Base-by-base conservation (phyloP, 352 stramenopile species). In the Aphanomyces invadans region DNA sequence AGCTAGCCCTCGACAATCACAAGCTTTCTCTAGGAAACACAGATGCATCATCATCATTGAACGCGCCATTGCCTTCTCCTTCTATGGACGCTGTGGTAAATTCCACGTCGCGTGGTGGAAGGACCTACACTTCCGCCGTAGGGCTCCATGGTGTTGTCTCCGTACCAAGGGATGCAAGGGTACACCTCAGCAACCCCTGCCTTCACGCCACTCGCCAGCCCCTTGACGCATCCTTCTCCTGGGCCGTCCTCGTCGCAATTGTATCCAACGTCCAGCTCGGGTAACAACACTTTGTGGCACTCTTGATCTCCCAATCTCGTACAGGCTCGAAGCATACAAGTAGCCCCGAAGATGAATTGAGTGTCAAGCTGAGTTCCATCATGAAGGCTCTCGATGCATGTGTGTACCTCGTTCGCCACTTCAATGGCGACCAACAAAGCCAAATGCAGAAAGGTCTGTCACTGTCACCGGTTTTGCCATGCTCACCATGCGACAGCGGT, bases 61-160 rank as follows among this genome's bases (percentile, higher is more conserved):
- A 26, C n/a, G 49, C 36, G 17, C 49, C 49, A 4, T 29, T 57
- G 21, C 49, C 49, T 33, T 57, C 49, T 10, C 49, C 49, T 19
- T 57, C 49, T 4, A 57, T 57, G 49, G 49, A 57, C 9, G 21
- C 49, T 7, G 49, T 26, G 49, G 49, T 57, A 57, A 10, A 21
- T 15, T 26, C 19, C 4, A 21, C 12, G 17, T 54, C 9, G 21
- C 19, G 46, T 17, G 2, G 23, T 23, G 19, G 17, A 54, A 17
- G 19, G 17, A 45, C 17, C 17, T 1, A 54, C 10, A 54, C 28
- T 1, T 54, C 19, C 0, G 21, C 5, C 23, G 49, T 57, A 57
- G 49, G 49, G 49, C 25, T 67, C 60, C 19, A 67, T 67, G 60
- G 60, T 67, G 19, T 51, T 67, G 26, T 67, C 60, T 10, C 60